Evolutionary conservation across 1,284 basidiomycete species (phyloP).

Genomic region (Leccinum subrobustum): DNA sequence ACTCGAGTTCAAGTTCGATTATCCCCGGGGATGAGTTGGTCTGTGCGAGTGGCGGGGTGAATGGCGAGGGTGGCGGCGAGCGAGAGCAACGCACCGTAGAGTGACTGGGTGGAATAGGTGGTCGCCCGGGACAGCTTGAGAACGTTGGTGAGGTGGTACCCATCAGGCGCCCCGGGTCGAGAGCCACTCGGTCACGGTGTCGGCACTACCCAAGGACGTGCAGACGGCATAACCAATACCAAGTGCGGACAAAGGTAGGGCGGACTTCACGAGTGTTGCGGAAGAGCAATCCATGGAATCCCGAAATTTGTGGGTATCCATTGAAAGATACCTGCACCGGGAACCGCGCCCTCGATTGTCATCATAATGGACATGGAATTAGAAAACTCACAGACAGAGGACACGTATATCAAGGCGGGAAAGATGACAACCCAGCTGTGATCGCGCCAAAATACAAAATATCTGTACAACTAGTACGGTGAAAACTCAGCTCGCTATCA

Average conservation of each 20-base stretch:
- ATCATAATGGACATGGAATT: background rate
- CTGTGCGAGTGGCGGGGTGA: too few relatives aligned
- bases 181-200: too few relatives aligned
- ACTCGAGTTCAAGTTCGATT: too few relatives aligned
- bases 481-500: background rate
- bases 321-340: conserved; percentile 1
- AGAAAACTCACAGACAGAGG: background rate
- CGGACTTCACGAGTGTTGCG: conserved; percentile 5
- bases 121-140: too few relatives aligned
- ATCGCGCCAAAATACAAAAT: conserved; percentile 1
- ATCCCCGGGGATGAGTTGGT: too few relatives aligned
- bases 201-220: background rate
- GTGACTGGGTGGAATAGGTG: too few relatives aligned
- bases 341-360: conserved; percentile 2
- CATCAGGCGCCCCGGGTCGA: too few relatives aligned
- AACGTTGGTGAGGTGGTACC: too few relatives aligned
- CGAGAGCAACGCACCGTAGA: too few relatives aligned
- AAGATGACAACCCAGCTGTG: conserved; percentile 1
- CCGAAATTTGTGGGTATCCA: background rate
- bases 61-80: too few relatives aligned
- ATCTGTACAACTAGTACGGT: conserved; percentile 1
- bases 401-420: background rate
- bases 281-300: conserved; percentile 5
- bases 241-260: conserved; percentile 3
- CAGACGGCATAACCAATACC: conserved; percentile 1